phyloP scores from a whole-genome alignment of 768 basidiomycete genomes.

The Sutorius australiensis region DNA sequence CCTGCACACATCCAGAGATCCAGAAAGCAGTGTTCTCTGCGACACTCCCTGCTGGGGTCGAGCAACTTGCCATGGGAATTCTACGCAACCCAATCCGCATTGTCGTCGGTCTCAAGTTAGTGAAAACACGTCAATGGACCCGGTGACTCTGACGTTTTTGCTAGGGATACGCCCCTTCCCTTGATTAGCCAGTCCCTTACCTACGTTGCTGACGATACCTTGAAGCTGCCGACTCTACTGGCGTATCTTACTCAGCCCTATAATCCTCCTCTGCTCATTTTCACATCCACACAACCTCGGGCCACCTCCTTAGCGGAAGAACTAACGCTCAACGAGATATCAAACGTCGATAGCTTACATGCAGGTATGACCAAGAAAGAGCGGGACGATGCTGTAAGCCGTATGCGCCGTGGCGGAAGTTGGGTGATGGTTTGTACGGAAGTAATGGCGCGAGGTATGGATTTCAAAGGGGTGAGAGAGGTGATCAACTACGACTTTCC shows the following conservation, averaged over 20 bases:
- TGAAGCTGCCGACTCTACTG: constrained; percentile 89
- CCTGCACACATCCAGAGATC: constrained; percentile 63
- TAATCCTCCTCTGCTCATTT: constrained; percentile 87
- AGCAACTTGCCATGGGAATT: constrained; percentile 84
- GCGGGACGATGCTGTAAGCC: constrained; percentile 76
- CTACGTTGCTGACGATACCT: constrained; percentile 89
- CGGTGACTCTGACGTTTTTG: constrained; percentile 10
- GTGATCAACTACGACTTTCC: constrained; percentile 99
- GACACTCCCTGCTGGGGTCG: constrained; percentile 84
- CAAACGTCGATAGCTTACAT: constrained; percentile 86
- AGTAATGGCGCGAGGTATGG: constrained; percentile 97
- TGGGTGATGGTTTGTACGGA: constrained; percentile 98
- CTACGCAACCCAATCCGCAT: constrained; percentile 83
- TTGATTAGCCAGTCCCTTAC: constrained; percentile 85
- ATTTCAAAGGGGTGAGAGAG: constrained; percentile 90
- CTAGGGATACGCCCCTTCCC: constrained; percentile 89
- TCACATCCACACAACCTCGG: constrained; percentile 87
- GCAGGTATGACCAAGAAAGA: constrained; percentile 86
- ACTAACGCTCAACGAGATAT: constrained; percentile 70
- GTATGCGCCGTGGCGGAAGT: constrained; percentile 85
- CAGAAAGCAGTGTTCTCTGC: constrained; percentile 95
- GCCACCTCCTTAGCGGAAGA: constrained; percentile 77
- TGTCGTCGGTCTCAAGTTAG: constrained; percentile 95
- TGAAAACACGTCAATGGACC: not conserved
- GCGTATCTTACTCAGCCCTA: constrained; percentile 77